These are phyloP conservation scores for Celoporthe dispersa DNA, from an alignment of 2,329 filamentous ascomycete genomes.

Conservation along the genomic window DNA sequence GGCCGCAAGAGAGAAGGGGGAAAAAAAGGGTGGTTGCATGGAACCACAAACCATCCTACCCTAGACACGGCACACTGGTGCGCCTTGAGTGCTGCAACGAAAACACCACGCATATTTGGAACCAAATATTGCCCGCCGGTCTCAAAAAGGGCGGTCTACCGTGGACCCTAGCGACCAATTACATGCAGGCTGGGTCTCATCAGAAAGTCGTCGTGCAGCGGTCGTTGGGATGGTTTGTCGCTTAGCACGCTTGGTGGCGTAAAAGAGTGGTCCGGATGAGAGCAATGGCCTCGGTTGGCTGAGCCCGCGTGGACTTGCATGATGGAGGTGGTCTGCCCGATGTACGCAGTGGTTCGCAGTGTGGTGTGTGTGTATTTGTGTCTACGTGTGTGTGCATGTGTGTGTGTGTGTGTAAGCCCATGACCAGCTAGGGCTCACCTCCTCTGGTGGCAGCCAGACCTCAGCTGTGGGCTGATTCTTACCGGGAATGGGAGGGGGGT, in stretches of 20 bases:
- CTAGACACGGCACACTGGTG: background rate
- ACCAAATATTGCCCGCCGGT: background rate
- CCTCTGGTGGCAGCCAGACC: background rate
- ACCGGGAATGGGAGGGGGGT: background rate
- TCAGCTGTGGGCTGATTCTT: background rate
- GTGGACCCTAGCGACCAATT: background rate
- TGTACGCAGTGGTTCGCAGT: background rate
- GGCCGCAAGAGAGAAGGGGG: background rate
- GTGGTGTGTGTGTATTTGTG: background rate
- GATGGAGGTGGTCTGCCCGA: background rate
- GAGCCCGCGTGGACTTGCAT: background rate
- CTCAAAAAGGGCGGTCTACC: background rate
- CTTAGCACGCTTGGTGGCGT: background rate
- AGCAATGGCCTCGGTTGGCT: constrained; percentile 1
- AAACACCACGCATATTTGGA: background rate
- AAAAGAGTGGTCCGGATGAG: background rate
- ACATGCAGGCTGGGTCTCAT: background rate
- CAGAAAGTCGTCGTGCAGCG: background rate
- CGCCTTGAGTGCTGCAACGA: background rate
- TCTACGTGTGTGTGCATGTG: background rate
- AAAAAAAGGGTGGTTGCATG: background rate
- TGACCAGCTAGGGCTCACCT: background rate
- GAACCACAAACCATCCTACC: background rate
- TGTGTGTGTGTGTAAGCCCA: background rate
- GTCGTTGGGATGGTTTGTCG: background rate